phyloP scores from a whole-genome alignment of 305 asterid genomes.

The Fraxinus dipetala region DNA sequence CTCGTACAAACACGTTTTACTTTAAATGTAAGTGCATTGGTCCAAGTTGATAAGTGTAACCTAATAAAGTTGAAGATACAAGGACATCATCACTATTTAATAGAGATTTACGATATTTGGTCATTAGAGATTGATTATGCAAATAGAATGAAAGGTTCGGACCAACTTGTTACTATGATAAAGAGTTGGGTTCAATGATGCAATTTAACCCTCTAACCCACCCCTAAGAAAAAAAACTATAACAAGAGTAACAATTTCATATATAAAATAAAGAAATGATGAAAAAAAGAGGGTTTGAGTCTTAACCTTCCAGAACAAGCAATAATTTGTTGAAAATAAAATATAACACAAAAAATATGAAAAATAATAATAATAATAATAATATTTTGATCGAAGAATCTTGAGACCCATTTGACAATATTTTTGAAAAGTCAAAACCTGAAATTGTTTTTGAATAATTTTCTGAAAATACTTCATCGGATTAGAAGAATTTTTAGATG shows the following conservation, averaged over 20 bases:
- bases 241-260: constrained; percentile 10
- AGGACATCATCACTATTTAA: not conserved
- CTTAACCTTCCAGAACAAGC: constrained; percentile 10
- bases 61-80: not conserved
- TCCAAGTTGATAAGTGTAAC: not conserved
- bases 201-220: not conserved
- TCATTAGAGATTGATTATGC: not conserved
- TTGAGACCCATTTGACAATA: not conserved
- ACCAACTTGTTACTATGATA: not conserved
- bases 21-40: not conserved
- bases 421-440: not conserved
- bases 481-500: too few species aligned
- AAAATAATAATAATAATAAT: not conserved
- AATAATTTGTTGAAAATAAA: not conserved
- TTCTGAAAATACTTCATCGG: not conserved
- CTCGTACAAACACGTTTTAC: not conserved
- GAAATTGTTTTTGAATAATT: not conserved
- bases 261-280: not conserved
- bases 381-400: not conserved
- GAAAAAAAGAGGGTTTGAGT: constrained; percentile 14
- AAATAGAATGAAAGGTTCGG: not conserved
- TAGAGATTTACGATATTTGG: not conserved
- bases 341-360: not conserved
- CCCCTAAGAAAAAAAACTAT: not conserved
- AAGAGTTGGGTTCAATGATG: not conserved